These are phyloP conservation scores for Trichoderma sp. DNA, from an alignment of 2,329 filamentous ascomycete genomes.

Conservation along the genomic window DNA sequence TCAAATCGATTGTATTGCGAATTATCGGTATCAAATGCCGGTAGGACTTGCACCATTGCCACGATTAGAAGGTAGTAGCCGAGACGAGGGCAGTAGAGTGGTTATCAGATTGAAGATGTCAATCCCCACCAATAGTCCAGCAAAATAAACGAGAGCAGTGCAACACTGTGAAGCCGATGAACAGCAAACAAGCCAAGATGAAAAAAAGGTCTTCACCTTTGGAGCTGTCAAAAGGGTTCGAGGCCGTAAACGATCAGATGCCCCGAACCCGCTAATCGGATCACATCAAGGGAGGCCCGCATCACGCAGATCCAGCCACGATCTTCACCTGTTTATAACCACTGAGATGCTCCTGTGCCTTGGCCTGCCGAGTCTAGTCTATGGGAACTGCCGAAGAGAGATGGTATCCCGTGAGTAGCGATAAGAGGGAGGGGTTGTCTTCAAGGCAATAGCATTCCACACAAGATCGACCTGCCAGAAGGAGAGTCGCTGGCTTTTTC, in stretches of 20 bases:
- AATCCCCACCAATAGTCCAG: background rate
- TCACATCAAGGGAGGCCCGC: background rate
- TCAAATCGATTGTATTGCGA: background rate
- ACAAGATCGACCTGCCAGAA: conserved; percentile 15
- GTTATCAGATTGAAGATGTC: background rate
- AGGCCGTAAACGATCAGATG: background rate
- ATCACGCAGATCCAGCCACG: background rate
- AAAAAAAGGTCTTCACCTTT: background rate
- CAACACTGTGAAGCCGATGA: background rate
- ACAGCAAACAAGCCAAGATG: background rate
- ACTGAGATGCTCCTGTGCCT: background rate
- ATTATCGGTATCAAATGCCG: background rate
- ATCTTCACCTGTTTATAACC: background rate
- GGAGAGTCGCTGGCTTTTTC: background rate
- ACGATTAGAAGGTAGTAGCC: conserved; percentile 17
- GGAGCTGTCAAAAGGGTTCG: background rate
- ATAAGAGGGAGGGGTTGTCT: background rate
- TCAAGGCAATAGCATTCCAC: background rate
- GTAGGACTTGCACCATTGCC: background rate
- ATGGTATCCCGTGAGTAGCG: background rate
- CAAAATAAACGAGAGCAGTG: background rate
- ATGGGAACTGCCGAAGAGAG: conserved; percentile 11
- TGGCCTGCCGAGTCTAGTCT: background rate
- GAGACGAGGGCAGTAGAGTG: background rate
- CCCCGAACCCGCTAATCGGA: background rate